phyloP scores from a whole-genome alignment of 768 basidiomycete species.

The Clathrus columnatus region DNA sequence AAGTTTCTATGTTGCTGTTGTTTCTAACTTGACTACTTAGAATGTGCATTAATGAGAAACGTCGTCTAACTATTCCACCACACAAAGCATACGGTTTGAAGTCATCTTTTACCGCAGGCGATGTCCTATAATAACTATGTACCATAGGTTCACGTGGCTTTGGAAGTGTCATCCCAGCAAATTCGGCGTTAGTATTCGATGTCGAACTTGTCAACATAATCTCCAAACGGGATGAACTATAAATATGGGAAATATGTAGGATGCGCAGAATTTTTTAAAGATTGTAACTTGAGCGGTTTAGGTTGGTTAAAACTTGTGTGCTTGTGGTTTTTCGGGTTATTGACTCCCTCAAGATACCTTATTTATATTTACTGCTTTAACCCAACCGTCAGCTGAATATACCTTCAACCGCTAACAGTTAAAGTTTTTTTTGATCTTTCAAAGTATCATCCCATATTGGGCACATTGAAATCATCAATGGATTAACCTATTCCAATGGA shows the following conservation, averaged over 20 bases:
- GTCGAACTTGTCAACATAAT: conserved; percentile 68
- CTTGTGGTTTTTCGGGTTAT: too few relatives aligned
- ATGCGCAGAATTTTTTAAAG: too few relatives aligned
- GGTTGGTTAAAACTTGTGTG: too few relatives aligned
- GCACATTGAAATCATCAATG: too few relatives aligned
- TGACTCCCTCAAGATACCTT: too few relatives aligned
- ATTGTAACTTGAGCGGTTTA: too few relatives aligned
- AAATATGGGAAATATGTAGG: too few relatives aligned
- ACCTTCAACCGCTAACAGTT: background rate
- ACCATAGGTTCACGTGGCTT: conserved; percentile 61
- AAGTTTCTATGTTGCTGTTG: background rate
- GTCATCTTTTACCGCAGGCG: background rate
- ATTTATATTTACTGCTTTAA: too few relatives aligned
- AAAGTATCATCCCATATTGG: too few relatives aligned
- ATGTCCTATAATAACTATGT: background rate
- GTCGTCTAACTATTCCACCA: conserved; percentile 80
- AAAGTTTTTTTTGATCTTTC: too few relatives aligned
- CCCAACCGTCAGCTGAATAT: background rate
- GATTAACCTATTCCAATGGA: too few relatives aligned
- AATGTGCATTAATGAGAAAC: conserved; percentile 85
- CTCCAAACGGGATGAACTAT: background rate
- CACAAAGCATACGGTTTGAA: conserved; percentile 72
- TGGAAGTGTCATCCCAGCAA: conserved; percentile 67
- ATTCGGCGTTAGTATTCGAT: conserved; percentile 77
- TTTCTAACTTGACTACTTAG: conserved; percentile 19